Percentiles rank a stretch among this genome's conserved stretches.
Conservation (phyloP, 2,329 filamentous ascomycete species). For the Phoma sp. region DNA sequence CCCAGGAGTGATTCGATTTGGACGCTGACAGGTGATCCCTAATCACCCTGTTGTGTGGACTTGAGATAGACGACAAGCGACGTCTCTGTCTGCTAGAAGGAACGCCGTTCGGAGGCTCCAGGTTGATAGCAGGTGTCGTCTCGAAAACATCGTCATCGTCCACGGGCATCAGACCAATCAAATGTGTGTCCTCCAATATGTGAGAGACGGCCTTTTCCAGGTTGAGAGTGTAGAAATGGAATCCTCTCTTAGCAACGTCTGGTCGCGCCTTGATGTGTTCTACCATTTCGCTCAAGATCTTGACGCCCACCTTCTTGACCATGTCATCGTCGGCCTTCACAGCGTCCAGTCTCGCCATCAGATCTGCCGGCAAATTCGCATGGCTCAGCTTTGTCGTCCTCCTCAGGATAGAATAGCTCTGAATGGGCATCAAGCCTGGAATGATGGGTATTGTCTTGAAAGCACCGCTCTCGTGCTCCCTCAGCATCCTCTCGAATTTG, state of each 20-base stretch:
- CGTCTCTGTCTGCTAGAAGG: constrained; percentile 52
- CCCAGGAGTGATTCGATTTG: constrained; percentile 58
- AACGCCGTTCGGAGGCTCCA: constrained; percentile 36
- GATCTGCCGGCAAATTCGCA: constrained; percentile 74
- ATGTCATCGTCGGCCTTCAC: constrained; percentile 81
- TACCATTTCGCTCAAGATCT: constrained; percentile 84
- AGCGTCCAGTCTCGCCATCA: constrained; percentile 72
- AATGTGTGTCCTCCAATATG: constrained; percentile 81
- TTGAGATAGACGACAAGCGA: constrained; percentile 79
- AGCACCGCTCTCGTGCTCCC: constrained; percentile 79
- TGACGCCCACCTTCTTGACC: constrained; percentile 79
- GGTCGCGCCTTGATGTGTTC: constrained; percentile 73
- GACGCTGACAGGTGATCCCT: constrained; percentile 68
- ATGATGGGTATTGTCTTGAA: constrained; percentile 91
- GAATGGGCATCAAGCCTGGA: constrained; percentile 95
- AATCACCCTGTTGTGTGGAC: constrained; percentile 87
- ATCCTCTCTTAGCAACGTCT: constrained; percentile 62
- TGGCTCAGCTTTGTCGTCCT: constrained; percentile 94
- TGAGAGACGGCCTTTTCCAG: constrained; percentile 95
- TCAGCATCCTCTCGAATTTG: constrained; percentile 75
- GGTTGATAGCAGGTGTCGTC: constrained; percentile 50
- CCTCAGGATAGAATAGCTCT: constrained; percentile 95
- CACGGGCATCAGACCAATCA: constrained; percentile 69
- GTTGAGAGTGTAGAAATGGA: constrained; percentile 98
- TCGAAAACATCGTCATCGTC: constrained; percentile 54